Percentiles rank a stretch among this genome's conserved stretches.
Evolutionary conservation across 2,329 filamentous ascomycete genomes (phyloP).

Genomic region (Zasmidium angulare): DNA sequence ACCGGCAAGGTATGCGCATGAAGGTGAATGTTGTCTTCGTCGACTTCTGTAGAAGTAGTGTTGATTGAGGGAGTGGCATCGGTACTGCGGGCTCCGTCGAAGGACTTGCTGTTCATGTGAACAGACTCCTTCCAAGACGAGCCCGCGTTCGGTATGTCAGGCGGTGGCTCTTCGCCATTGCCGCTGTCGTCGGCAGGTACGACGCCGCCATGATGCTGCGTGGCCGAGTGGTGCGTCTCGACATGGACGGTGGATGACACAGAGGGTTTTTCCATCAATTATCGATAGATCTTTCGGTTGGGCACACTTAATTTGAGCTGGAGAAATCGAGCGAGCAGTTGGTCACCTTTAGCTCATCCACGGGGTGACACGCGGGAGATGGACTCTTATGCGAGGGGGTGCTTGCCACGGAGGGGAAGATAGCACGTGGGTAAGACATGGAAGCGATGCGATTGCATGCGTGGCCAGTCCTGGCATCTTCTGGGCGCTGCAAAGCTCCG

Average conservation of each 20-base stretch:
- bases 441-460: conserved; percentile 13
- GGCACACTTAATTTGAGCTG: not conserved
- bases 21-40: conserved; percentile 17
- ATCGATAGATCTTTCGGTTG: not conserved
- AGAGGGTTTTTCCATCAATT: conserved; percentile 31
- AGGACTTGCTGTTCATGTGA: conserved; percentile 26
- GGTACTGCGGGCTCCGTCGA: conserved; percentile 28
- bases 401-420: conserved; percentile 4
- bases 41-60: conserved; percentile 13
- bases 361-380: not conserved
- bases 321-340: not conserved
- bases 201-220: conserved; percentile 22
- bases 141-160: conserved; percentile 31
- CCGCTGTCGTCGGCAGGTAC: conserved; percentile 25
- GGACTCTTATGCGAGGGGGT: conserved; percentile 5
- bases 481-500: conserved; percentile 12
- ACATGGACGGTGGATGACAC: conserved; percentile 20
- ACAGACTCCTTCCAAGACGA: conserved; percentile 25
- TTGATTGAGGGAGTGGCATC: conserved; percentile 16
- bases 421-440: conserved; percentile 7
- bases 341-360: not conserved
- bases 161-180: conserved; percentile 30
- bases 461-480: conserved; percentile 18
- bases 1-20: conserved; percentile 23
- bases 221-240: conserved; percentile 21